These are phyloP conservation scores for Ascochyta fabae DNA, from an alignment of 2,329 filamentous ascomycete genomes.

Conservation along the genomic window DNA sequence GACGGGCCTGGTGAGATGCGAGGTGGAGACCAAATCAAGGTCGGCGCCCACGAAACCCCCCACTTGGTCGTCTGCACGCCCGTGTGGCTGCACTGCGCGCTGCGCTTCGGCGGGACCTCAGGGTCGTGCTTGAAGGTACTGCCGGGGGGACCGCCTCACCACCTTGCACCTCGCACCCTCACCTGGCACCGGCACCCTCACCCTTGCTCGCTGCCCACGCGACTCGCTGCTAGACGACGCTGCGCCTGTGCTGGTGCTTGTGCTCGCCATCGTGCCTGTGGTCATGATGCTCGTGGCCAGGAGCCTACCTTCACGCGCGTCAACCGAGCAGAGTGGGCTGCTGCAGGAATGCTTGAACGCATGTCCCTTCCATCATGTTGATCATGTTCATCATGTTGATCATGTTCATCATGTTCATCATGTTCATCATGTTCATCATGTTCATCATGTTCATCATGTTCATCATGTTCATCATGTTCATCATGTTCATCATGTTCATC, in stretches of 20 bases:
- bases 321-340: not conserved
- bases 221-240: conserved; percentile 4
- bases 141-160: conserved; percentile 1
- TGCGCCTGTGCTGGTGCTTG: not conserved
- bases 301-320: not conserved
- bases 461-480: too few species aligned
- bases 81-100: conserved; percentile 14
- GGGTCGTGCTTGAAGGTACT: conserved; percentile 23
- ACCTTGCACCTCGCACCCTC: too few species aligned
- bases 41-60: conserved; percentile 32
- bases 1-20: conserved; percentile 20
- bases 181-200: not conserved
- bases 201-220: conserved; percentile 5
- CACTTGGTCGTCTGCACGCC: conserved; percentile 18
- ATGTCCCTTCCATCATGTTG: not conserved
- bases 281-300: not conserved
- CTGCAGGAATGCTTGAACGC: conserved; percentile 11
- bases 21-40: conserved; percentile 15
- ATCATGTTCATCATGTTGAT: too few species aligned
- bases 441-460: not conserved
- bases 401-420: not conserved
- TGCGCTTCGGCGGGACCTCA: conserved; percentile 13
- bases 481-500: too few species aligned
- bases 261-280: not conserved
- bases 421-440: not conserved